Evolutionary conservation across 2,329 filamentous ascomycete genomes (phyloP).

Genomic region (Stenocarpella maydis): DNA sequence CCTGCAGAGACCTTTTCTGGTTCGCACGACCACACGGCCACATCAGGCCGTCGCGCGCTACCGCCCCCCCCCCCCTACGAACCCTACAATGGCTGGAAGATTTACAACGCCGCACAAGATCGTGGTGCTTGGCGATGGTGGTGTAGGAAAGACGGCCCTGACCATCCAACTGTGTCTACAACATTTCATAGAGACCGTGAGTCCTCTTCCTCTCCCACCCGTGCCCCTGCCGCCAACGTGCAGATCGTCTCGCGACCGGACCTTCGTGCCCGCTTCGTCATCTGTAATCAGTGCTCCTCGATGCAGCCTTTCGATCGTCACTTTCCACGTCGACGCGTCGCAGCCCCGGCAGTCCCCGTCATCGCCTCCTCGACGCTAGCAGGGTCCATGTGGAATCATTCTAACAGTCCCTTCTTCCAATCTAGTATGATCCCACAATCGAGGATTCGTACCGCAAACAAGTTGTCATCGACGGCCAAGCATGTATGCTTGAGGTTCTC

Average conservation of each 20-base stretch:
- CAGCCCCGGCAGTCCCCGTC: not conserved
- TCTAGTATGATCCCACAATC: slow-evolving; percentile 84
- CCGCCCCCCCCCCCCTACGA: slow-evolving; percentile 23
- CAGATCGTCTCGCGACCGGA: not conserved
- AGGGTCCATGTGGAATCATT: not conserved
- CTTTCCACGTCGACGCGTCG: not conserved
- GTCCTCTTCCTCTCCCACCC: slow-evolving; percentile 42
- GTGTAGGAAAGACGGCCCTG: slow-evolving; percentile 91
- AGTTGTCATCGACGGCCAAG: slow-evolving; percentile 91
- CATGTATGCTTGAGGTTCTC: slow-evolving; percentile 96
- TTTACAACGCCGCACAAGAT: slow-evolving; percentile 79
- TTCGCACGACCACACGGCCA: slow-evolving; percentile 40
- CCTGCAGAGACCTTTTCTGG: slow-evolving; percentile 3
- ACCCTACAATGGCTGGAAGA: slow-evolving; percentile 80
- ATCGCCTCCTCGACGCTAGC: not conserved
- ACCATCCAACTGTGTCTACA: slow-evolving; percentile 97
- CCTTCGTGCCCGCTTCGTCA: not conserved
- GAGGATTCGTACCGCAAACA: slow-evolving; percentile 90
- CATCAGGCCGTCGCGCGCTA: slow-evolving; percentile 28
- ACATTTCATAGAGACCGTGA: slow-evolving; percentile 94
- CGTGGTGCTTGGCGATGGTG: slow-evolving; percentile 93
- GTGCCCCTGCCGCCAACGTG: slow-evolving; percentile 10
- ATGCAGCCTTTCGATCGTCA: slow-evolving; percentile 1
- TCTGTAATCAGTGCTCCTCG: not conserved
- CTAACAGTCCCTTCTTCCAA: slow-evolving; percentile 8